A percentile compares a stretch with the other conserved stretches of the same genome.
Conservation (phyloP, 495 filamentous ascomycete genomes). For the Aspergillus haitiensis region DNA sequence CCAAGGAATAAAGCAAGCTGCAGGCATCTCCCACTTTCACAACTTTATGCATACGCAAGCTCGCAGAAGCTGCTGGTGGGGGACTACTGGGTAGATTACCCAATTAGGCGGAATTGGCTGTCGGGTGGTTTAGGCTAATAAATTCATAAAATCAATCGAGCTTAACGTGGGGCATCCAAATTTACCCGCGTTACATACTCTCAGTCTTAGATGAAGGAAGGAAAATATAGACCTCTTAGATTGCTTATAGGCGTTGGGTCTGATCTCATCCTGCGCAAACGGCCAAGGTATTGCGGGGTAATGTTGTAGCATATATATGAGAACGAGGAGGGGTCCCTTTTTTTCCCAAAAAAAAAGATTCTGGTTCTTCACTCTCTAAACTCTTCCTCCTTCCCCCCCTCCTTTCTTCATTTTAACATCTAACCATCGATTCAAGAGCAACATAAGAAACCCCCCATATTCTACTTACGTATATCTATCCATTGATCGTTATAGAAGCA, state of each 20-base stretch:
- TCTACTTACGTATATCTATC: neutral
- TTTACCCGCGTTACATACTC: neutral
- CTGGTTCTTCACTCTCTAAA: neutral
- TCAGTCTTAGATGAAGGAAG: neutral
- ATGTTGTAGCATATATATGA: neutral
- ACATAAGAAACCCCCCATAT: neutral
- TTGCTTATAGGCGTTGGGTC: neutral
- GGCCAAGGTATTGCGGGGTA: neutral
- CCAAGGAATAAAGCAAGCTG: no score
- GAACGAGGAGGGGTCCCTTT: no score
- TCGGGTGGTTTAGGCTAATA: conserved; percentile 4
- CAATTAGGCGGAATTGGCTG: conserved; percentile 12
- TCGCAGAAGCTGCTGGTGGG: no score
- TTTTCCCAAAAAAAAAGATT: neutral
- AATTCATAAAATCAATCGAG: neutral
- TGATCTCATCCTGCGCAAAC: neutral
- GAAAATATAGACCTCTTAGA: neutral
- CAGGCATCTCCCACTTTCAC: no score
- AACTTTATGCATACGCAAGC: no score
- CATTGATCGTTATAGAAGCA: neutral
- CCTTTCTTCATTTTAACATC: neutral
- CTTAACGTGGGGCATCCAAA: neutral
- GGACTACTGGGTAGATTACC: conserved; percentile 4
- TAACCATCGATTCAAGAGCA: neutral
- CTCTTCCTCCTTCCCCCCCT: neutral